Evolutionary conservation across 1,284 basidiomycete genomes (phyloP).

Genomic region (Phylloboletellus chloephorus): DNA sequence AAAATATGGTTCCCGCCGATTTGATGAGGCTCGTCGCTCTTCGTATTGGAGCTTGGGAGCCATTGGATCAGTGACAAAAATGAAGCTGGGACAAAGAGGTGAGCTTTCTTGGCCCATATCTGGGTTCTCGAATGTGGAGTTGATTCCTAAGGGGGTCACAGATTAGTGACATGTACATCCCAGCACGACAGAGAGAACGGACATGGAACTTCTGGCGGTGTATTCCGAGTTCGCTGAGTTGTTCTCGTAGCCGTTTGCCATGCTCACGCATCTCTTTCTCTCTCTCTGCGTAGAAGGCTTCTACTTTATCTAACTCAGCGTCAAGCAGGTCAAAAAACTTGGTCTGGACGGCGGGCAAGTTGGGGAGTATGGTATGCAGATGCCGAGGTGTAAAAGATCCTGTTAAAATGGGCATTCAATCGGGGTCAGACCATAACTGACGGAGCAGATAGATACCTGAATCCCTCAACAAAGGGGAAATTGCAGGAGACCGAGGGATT

Average conservation of each 20-base stretch:
- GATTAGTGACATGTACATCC: conserved; percentile 7
- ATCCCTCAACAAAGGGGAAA: conserved; percentile 4
- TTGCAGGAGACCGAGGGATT: conserved; percentile 5
- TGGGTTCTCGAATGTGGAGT: conserved; percentile 1
- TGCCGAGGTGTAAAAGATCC: conserved; percentile 29
- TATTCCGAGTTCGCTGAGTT: conserved; percentile 67
- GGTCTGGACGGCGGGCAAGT: conserved; percentile 54
- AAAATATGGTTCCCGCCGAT: background rate
- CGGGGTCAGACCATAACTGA: background rate
- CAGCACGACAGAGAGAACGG: conserved; percentile 14
- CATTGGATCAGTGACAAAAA: conserved; percentile 9
- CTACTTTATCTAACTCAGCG: conserved; percentile 71
- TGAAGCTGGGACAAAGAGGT: conserved; percentile 5
- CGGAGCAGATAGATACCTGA: conserved; percentile 9
- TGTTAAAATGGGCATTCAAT: background rate
- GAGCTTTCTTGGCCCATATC: conserved; percentile 15
- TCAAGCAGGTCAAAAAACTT: conserved; percentile 72
- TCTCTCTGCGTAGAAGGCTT: conserved; percentile 73
- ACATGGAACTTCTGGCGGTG: conserved; percentile 67
- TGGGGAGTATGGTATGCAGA: conserved; percentile 46
- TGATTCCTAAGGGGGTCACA: conserved; percentile 19
- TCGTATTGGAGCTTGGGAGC: background rate
- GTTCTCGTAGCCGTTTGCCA: conserved; percentile 52
- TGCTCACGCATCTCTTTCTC: conserved; percentile 62
- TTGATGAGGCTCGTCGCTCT: background rate